phyloP scores from a whole-genome alignment of 202 grass and related monocot species.

The Dendrocalamus latiflorus region DNA sequence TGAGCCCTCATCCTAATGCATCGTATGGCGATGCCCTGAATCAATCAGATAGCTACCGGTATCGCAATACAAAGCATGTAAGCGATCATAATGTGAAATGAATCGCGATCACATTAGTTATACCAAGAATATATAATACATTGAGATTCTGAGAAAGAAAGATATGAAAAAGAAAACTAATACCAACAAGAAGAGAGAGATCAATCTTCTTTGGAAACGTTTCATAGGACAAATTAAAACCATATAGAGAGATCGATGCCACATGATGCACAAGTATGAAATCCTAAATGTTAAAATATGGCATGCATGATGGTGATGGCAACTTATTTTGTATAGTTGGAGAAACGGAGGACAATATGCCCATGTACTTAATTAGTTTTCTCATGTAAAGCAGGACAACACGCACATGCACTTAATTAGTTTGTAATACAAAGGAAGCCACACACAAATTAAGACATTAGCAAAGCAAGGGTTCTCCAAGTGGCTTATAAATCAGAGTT shows the following conservation, averaged over 20 bases:
- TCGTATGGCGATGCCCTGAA: slow-evolving; percentile 1
- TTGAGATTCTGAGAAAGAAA: background rate
- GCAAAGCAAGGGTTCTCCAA: background rate
- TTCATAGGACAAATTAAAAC: background rate
- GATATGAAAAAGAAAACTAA: background rate
- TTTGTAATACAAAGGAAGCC: background rate
- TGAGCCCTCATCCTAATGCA: slow-evolving; percentile 8
- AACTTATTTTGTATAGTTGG: background rate
- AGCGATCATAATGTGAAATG: background rate
- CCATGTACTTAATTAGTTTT: background rate
- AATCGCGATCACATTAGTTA: background rate
- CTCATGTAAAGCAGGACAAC: no score
- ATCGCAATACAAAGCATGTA: background rate
- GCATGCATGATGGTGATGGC: background rate
- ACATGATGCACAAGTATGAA: background rate
- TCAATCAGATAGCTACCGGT: background rate
- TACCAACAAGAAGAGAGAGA: background rate
- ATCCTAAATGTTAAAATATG: background rate
- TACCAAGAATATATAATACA: background rate
- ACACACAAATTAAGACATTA: background rate
- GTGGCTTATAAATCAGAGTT: no score
- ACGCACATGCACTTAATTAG: background rate
- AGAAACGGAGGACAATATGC: background rate
- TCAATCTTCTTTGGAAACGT: background rate
- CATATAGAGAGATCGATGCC: background rate